Base-by-base conservation (phyloP, 1,284 basidiomycete species). In the Trichosporon sp. region DNA sequence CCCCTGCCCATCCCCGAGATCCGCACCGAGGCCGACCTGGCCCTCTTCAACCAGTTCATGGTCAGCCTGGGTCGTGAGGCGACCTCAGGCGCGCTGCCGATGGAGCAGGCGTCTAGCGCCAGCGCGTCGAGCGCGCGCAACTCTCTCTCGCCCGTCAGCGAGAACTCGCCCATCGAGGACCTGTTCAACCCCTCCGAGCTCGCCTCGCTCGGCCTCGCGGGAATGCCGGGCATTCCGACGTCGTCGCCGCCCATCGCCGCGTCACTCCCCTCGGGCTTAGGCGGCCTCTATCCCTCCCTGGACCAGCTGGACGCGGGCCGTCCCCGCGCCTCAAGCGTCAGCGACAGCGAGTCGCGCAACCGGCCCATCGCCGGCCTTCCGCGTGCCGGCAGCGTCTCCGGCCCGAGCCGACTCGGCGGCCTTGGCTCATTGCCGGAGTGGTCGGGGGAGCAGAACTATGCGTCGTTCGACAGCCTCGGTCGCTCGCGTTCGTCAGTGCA, bases 1-100 rank as follows among this genome's bases (percentile, higher is more conserved):
- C 61, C 68, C 7, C 49, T 77, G 59, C 62, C 71, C 13, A 72
- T 78, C 13, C 76, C 75, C n/a, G 76, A 80, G 49, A 80, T 81
- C 63, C 67, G 70, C 46, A 78, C 71, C 32, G 76, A 77, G 62
- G 71, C 75, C 34, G 78, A 82, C 56, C 69, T 81, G 33, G 79
- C 79, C 57, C 68, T 79, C 66, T 80, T 81, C 74, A 81, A 82
- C 72, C 73, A 78, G 70, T 80, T 82, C 63, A 78, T 81, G 73
- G 72, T 81, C 36, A 74, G 73, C 8, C 76, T 80, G 33, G 78
- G 78, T 8, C 76, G 80, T 40, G 75, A 81, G 46, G 75, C 78
- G 2, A 65, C 74, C n/a, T 60, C 66, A 31, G 64, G 52, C 16
- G 49, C 59, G n/a, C 61, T 60, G 27, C 65, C 65, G 29, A 62